A percentile compares a stretch with the other conserved stretches of the same genome.
Conservation (phyloP, 192 early-diverging fungal genomes). For the Gaertneriomyces sp. region DNA sequence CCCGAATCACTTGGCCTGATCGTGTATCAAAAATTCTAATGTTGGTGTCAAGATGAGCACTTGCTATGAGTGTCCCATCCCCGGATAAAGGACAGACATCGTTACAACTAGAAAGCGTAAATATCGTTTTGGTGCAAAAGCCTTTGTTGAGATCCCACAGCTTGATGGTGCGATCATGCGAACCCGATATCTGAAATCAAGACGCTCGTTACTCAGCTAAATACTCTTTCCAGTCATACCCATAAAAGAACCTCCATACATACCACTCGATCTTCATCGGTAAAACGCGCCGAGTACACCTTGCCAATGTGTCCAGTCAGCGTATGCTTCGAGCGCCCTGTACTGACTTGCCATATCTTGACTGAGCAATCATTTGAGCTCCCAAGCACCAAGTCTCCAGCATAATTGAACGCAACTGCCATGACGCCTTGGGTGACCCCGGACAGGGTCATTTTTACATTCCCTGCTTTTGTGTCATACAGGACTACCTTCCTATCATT, state of each 20-base stretch:
- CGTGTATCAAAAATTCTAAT: constrained; percentile 88
- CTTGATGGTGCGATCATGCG: constrained; percentile 94
- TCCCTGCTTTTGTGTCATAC: constrained; percentile 80
- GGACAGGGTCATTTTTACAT: constrained; percentile 55
- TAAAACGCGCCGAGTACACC: constrained; percentile 85
- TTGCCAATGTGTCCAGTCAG: constrained; percentile 93
- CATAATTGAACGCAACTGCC: constrained; percentile 70
- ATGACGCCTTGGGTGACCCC: constrained; percentile 84
- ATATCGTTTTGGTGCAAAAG: constrained; percentile 86
- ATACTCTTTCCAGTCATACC: constrained; percentile 2
- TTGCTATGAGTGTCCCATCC: constrained; percentile 75
- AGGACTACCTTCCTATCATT: constrained; percentile 88
- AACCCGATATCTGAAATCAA: constrained; percentile 69
- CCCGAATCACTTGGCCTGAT: constrained; percentile 73
- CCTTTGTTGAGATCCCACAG: constrained; percentile 91
- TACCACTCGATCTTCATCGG: constrained; percentile 74
- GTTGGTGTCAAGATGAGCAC: constrained; percentile 92
- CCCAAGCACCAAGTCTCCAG: constrained; percentile 67
- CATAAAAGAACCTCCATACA: constrained; percentile 1
- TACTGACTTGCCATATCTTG: constrained; percentile 80
- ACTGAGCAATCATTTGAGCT: constrained; percentile 89
- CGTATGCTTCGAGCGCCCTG: constrained; percentile 79
- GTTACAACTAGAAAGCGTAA: constrained; percentile 91
- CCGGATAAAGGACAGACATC: constrained; percentile 78
- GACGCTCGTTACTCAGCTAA: neutral